These are phyloP conservation scores for Torulaspora franciscae DNA, from an alignment of 805 yeast genomes.

Conservation along the genomic window DNA sequence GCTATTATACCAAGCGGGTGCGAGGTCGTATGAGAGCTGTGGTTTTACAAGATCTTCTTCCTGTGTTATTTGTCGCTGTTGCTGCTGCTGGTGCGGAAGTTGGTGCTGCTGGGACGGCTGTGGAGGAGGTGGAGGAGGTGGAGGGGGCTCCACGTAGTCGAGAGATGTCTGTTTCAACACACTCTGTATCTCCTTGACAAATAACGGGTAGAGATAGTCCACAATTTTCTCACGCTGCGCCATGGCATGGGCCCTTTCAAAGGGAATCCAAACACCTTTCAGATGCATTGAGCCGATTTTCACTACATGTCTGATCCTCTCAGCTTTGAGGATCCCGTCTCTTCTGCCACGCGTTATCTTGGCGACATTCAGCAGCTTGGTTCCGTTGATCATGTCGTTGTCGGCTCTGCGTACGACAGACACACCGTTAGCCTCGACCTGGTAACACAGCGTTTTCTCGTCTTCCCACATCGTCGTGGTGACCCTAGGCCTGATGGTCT, in stretches of 20 bases:
- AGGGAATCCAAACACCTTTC: conserved; percentile 89
- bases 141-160: neutral
- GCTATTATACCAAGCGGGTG: conserved; percentile 8
- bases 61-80: conserved; percentile 6
- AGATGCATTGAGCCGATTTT: conserved; percentile 84
- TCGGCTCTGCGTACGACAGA: conserved; percentile 81
- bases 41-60: conserved; percentile 8
- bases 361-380: conserved; percentile 75
- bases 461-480: conserved; percentile 92
- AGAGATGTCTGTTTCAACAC: conserved; percentile 33
- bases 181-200: conserved; percentile 66
- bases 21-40: conserved; percentile 9
- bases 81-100: conserved; percentile 7
- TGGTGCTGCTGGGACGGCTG: conserved; percentile 8
- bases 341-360: conserved; percentile 85
- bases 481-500: conserved; percentile 47
- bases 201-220: conserved; percentile 60
- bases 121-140: conserved; percentile 2
- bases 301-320: conserved; percentile 71
- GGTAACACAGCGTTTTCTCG: conserved; percentile 78
- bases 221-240: conserved; percentile 75
- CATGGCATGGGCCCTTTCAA: conserved; percentile 74
- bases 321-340: conserved; percentile 77
- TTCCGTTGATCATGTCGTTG: conserved; percentile 81
- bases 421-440: conserved; percentile 77